Base-by-base conservation (phyloP, 108 stramenopile genomes). In the Nitzschia palea region DNA sequence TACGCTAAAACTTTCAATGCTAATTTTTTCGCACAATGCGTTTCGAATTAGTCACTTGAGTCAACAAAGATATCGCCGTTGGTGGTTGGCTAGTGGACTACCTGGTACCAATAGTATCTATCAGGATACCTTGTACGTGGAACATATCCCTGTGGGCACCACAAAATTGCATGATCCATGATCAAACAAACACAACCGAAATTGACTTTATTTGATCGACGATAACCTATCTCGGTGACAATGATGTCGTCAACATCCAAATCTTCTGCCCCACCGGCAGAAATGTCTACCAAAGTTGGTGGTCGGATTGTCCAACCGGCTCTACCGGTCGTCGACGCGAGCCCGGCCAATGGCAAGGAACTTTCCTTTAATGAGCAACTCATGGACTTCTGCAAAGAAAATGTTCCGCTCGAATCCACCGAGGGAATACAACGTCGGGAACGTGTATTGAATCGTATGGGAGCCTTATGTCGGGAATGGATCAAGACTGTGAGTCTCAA, bases 371-470 rank as follows among this genome's bases (percentile, higher is more conserved):
- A 93, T 56, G 26, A 50, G 1, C 47, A 77, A 0, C 74, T 93
- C 28, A 32, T 51, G 25, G 35, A 32, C 17, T 93, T 81, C 74
- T 65, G 73, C n/a, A 14, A 74, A 35, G 55, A 60, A 1, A 62
- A 87, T 58, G 81, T 94, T 48, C 91, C 95, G 0, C 65, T 93
- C 25, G 95, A 95, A 70, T 63, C 83, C 30, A 67, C 48, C 4
- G 88, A 81, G 32, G 91, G 89, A 28, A 89, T 95, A 31, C 88
- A 80, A 62, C 29, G 67, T 12, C 76, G 95, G 12, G 95, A 95
- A 67, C 77, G 91, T 17, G 91, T 91, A 8, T 70, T 95, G 44
- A 83, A 83, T 52, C 73, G 80, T 25, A 80, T 91, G 85, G 86
- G 83, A 31, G 60, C 34, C 12, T 28, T 95, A 25, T 82, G 80